Percentiles rank a stretch among this genome's conserved stretches.
These are phyloP conservation scores for Phanerochaete carnosa DNA, from an alignment of 768 basidiomycete genomes.

Conservation along the genomic window DNA sequence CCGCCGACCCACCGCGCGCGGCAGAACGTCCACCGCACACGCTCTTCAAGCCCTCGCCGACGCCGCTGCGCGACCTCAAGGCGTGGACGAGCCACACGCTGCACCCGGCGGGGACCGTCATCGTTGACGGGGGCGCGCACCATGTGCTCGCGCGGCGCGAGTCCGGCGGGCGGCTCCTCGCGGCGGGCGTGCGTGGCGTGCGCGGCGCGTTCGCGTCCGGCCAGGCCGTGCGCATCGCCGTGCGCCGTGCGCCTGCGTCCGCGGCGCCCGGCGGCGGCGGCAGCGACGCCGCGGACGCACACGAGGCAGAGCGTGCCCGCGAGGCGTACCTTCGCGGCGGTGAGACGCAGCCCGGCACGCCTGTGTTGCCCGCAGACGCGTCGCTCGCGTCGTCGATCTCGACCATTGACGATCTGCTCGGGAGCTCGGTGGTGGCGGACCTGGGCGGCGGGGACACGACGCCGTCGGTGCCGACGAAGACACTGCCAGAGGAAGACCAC, in stretches of 20 bases:
- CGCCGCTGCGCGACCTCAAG: conserved; percentile 83
- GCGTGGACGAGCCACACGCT: conserved; percentile 98
- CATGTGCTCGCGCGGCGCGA: conserved; percentile 79
- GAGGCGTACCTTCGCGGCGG: conserved; percentile 38
- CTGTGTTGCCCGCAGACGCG: conserved; percentile 39
- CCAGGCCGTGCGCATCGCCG: conserved; percentile 86
- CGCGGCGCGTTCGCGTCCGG: conserved; percentile 90
- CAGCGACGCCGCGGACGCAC: conserved; percentile 8
- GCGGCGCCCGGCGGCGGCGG: no score
- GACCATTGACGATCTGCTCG: conserved; percentile 32
- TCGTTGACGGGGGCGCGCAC: conserved; percentile 89
- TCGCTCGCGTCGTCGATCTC: conserved; percentile 44
- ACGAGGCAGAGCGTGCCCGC: conserved; percentile 16
- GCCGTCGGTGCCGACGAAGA: conserved; percentile 15
- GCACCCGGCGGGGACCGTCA: conserved; percentile 80
- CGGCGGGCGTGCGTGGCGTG: conserved; percentile 86
- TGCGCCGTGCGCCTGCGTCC: no score
- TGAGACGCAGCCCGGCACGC: conserved; percentile 55
- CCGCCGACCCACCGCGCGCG: conserved; percentile 6
- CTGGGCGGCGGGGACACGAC: conserved; percentile 18
- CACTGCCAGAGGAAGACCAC: conserved; percentile 25
- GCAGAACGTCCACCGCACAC: conserved; percentile 77
- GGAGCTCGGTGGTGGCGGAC: background rate
- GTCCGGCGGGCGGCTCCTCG: conserved; percentile 88
- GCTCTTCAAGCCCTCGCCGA: conserved; percentile 69